These are phyloP conservation scores for Acer campestre DNA, from an alignment of 345 rosid genomes.

Conservation along the genomic window DNA sequence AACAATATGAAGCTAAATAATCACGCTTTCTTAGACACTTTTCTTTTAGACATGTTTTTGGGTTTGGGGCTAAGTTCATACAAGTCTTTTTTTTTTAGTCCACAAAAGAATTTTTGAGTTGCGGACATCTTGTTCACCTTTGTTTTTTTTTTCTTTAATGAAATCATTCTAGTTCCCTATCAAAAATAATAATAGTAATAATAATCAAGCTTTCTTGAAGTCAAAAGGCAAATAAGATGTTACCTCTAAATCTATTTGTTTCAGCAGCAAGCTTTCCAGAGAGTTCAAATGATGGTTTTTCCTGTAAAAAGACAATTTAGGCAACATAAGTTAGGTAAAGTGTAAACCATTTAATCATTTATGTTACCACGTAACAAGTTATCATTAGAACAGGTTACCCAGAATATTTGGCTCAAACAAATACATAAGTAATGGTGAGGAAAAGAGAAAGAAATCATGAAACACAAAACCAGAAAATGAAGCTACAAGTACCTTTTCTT, in stretches of 20 bases:
- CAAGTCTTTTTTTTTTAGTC: too few species aligned
- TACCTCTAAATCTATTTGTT: constrained; percentile 93
- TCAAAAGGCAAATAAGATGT: constrained; percentile 13
- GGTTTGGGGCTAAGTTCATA: too few species aligned
- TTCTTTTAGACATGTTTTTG: too few species aligned
- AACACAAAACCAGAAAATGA: neutral
- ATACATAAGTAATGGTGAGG: neutral
- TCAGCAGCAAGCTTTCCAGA: constrained; percentile 99
- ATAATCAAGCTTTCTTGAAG: neutral
- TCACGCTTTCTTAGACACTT: too few species aligned
- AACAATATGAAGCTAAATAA: neutral
- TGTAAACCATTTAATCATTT: neutral
- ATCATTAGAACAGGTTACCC: constrained; percentile 6
- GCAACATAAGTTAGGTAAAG: constrained; percentile 14
- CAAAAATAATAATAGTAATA: too few species aligned
- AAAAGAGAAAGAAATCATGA: neutral
- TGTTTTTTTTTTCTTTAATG: too few species aligned
- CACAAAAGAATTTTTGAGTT: too few species aligned
- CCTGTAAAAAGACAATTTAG: constrained; percentile 45
- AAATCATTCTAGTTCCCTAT: too few species aligned
- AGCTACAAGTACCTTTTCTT: constrained; percentile 58
- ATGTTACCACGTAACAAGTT: constrained; percentile 1
- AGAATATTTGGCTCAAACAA: constrained; percentile 14
- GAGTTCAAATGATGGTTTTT: constrained; percentile 87
- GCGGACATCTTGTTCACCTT: too few species aligned